Evolutionary conservation across 2,329 filamentous ascomycete genomes (phyloP).

Genomic region (Phyllosticta ampelicida): DNA sequence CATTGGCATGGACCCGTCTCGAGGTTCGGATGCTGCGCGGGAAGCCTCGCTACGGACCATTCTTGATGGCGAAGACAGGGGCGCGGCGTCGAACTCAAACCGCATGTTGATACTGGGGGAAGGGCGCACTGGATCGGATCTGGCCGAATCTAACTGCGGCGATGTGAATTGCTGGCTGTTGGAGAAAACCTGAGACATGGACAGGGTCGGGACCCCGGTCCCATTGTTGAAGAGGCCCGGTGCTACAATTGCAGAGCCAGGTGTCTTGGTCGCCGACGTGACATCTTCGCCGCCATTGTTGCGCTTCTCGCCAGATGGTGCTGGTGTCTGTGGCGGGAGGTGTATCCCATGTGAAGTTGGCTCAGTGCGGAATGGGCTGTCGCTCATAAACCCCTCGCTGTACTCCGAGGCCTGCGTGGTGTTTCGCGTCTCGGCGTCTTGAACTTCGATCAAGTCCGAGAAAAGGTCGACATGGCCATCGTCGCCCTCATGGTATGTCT

Average conservation of each 20-base stretch:
- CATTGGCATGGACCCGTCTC: constrained; percentile 34
- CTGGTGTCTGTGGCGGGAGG: constrained; percentile 30
- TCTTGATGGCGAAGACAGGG: constrained; percentile 31
- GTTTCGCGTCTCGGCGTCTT: background rate
- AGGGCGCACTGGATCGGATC: constrained; percentile 36
- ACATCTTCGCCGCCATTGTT: constrained; percentile 30
- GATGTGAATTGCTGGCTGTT: constrained; percentile 37
- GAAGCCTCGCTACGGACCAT: constrained; percentile 12
- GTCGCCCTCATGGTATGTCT: constrained; percentile 16
- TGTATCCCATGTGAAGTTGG: background rate
- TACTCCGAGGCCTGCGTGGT: background rate
- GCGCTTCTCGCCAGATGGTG: constrained; percentile 29
- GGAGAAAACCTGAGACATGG: constrained; percentile 36
- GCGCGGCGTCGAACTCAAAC: constrained; percentile 27
- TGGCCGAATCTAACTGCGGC: constrained; percentile 25
- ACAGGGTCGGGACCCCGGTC: constrained; percentile 26
- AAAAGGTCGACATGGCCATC: constrained; percentile 23
- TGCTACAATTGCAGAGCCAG: constrained; percentile 26
- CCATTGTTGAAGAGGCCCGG: constrained; percentile 26
- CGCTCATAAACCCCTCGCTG: background rate
- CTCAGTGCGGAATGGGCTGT: background rate
- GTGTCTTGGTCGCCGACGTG: constrained; percentile 31
- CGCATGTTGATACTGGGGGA: constrained; percentile 32
- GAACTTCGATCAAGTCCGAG: constrained; percentile 13
- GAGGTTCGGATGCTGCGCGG: constrained; percentile 30